Percentiles rank a stretch among this genome's conserved stretches.
Evolutionary conservation across 1,284 basidiomycete genomes (phyloP).

Genomic region (Laetiporus sulphureus): DNA sequence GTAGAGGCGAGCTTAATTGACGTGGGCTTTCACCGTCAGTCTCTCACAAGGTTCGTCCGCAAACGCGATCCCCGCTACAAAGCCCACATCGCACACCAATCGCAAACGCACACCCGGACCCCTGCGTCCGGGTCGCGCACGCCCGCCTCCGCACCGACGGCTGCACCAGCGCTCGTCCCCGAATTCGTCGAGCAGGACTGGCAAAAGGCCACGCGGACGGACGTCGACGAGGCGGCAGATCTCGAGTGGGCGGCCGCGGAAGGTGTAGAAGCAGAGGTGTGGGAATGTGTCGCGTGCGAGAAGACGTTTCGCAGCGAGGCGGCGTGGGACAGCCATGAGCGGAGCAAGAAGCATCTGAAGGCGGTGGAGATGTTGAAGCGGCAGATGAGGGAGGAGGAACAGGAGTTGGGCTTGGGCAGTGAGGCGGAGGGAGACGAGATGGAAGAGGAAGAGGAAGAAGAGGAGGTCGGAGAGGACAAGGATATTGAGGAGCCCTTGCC

Average conservation of each 20-base stretch:
- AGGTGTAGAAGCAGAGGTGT: slow-evolving; percentile 66
- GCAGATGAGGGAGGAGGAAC: slow-evolving; percentile 76
- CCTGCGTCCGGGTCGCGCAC: slow-evolving; percentile 20
- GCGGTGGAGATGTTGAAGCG: slow-evolving; percentile 71
- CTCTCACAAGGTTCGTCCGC: slow-evolving; percentile 81
- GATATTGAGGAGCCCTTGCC: neutral
- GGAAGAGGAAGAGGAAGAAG: slow-evolving; percentile 11
- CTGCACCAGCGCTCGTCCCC: slow-evolving; percentile 16
- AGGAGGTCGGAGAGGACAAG: neutral
- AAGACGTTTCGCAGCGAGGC: slow-evolving; percentile 91
- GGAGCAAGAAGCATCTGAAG: slow-evolving; percentile 92
- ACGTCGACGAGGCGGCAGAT: slow-evolving; percentile 38
- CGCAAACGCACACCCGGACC: slow-evolving; percentile 27
- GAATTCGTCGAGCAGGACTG: slow-evolving; percentile 77
- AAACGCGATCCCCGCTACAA: slow-evolving; percentile 95
- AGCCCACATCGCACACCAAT: slow-evolving; percentile 51
- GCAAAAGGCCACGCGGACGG: slow-evolving; percentile 51
- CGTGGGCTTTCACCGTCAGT: slow-evolving; percentile 38
- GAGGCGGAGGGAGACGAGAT: slow-evolving; percentile 17
- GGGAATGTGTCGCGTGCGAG: slow-evolving; percentile 95
- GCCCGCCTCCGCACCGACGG: slow-evolving; percentile 5
- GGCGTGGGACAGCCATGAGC: slow-evolving; percentile 94
- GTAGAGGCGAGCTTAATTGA: neutral
- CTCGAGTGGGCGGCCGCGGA: slow-evolving; percentile 66
- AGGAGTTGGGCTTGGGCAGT: slow-evolving; percentile 41